phyloP scores from a whole-genome alignment of 805 yeast genomes.

The Zygoascus biomembranicola region DNA sequence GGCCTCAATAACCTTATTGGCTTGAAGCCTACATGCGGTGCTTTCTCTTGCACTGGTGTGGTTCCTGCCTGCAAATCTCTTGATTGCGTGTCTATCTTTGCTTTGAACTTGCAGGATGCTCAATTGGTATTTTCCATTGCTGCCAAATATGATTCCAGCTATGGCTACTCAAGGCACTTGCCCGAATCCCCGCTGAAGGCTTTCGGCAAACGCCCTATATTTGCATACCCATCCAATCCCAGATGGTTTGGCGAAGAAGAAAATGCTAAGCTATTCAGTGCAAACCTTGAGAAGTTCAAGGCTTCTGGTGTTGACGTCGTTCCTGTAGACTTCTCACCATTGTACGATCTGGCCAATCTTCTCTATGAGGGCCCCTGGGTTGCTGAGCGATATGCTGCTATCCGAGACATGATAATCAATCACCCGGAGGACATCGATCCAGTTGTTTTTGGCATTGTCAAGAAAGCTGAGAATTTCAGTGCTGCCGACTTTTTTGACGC shows the following conservation, averaged over 20 bases:
- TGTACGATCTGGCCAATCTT: slow-evolving; percentile 75
- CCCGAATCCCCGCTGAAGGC: slow-evolving; percentile 57
- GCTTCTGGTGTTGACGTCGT: slow-evolving; percentile 51
- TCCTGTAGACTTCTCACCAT: slow-evolving; percentile 62
- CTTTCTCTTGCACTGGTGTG: slow-evolving; percentile 81
- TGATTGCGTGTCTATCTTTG: slow-evolving; percentile 84
- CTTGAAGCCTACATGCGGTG: slow-evolving; percentile 86
- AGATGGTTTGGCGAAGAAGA: slow-evolving; percentile 76
- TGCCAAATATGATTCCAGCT: slow-evolving; percentile 64
- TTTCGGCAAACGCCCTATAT: slow-evolving; percentile 50
- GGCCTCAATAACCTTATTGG: slow-evolving; percentile 88
- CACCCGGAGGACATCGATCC: slow-evolving; percentile 80
- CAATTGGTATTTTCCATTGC: slow-evolving; percentile 63
- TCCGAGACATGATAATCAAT: slow-evolving; percentile 56
- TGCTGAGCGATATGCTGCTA: slow-evolving; percentile 85
- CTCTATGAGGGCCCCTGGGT: slow-evolving; percentile 99
- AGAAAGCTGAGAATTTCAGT: slow-evolving; percentile 64
- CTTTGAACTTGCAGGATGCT: slow-evolving; percentile 74
- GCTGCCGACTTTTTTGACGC: slow-evolving; percentile 80
- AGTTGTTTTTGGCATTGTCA: slow-evolving; percentile 67
- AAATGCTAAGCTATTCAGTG: slow-evolving; percentile 60
- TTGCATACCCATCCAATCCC: slow-evolving; percentile 70
- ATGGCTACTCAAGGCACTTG: slow-evolving; percentile 71
- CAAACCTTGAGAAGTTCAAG: slow-evolving; percentile 49
- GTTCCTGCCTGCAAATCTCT: slow-evolving; percentile 95